phyloP scores from a whole-genome alignment of 2,329 filamentous ascomycete genomes.

The Claviceps fusiformis region DNA sequence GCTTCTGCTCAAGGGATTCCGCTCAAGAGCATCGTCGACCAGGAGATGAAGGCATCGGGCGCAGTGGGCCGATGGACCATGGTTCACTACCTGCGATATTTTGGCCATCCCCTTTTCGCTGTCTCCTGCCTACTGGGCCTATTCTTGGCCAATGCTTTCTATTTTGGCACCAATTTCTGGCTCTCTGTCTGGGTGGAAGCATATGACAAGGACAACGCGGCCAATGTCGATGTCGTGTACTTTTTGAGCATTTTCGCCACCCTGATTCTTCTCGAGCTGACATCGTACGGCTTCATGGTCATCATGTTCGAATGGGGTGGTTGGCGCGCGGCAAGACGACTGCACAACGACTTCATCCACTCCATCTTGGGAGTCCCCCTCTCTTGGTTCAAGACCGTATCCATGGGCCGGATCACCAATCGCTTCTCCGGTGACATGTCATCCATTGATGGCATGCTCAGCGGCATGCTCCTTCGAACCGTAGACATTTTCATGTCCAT shows the following conservation, averaged over 20 bases:
- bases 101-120: conserved; percentile 31
- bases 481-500: conserved; percentile 29
- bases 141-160: conserved; percentile 27
- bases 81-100: conserved; percentile 38
- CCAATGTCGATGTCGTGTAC: conserved; percentile 29
- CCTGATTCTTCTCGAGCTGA: conserved; percentile 28
- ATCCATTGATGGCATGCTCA: conserved; percentile 37
- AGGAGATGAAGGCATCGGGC: conserved; percentile 34
- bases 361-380: conserved; percentile 40
- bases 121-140: conserved; percentile 24
- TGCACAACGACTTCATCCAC: conserved; percentile 38
- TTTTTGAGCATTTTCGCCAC: conserved; percentile 40
- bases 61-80: conserved; percentile 31
- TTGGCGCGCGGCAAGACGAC: conserved; percentile 39
- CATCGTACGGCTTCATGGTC: conserved; percentile 28
- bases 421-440: conserved; percentile 43
- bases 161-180: conserved; percentile 32
- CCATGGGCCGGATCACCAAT: conserved; percentile 39
- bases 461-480: conserved; percentile 28
- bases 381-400: conserved; percentile 42
- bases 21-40: conserved; percentile 29
- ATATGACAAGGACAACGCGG: conserved; percentile 25
- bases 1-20: conserved; percentile 18
- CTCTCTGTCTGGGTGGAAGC: conserved; percentile 41
- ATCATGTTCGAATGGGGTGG: conserved; percentile 39